Percentiles rank a stretch among this genome's conserved stretches.
Conservation (phyloP, 257 asterid species). For the Ligustrum vulgare region DNA sequence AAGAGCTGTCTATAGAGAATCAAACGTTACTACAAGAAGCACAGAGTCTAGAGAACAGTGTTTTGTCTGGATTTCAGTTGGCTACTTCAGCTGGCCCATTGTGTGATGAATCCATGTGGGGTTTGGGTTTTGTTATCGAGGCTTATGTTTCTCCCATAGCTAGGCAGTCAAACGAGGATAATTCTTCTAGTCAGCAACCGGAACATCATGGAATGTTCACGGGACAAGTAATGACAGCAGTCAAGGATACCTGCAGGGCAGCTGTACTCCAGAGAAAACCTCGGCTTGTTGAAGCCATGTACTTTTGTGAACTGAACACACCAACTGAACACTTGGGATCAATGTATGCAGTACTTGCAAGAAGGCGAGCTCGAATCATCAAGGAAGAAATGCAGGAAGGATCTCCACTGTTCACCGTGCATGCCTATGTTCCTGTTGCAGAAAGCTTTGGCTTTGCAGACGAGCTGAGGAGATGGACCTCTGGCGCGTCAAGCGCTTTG, state of each 20-base stretch:
- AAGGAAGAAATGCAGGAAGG: slow-evolving; percentile 99
- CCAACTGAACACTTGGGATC: slow-evolving; percentile 84
- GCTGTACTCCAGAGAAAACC: slow-evolving; percentile 77
- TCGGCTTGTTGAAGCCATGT: slow-evolving; percentile 77
- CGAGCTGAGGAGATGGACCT: slow-evolving; percentile 83
- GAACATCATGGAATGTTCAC: slow-evolving; percentile 75
- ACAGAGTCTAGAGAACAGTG: slow-evolving; percentile 76
- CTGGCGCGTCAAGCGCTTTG: slow-evolving; percentile 84
- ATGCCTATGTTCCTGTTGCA: slow-evolving; percentile 85
- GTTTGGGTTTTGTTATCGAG: slow-evolving; percentile 70
- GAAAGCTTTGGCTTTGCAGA: slow-evolving; percentile 95
- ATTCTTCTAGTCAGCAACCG: slow-evolving; percentile 43
- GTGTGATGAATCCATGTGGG: slow-evolving; percentile 99
- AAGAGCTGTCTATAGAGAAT: slow-evolving; percentile 35
- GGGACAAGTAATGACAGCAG: slow-evolving; percentile 86
- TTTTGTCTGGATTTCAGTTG: slow-evolving; percentile 86
- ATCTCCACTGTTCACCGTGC: slow-evolving; percentile 78
- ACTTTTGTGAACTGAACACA: slow-evolving; percentile 83
- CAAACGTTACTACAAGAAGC: slow-evolving; percentile 54
- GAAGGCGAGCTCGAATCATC: slow-evolving; percentile 77
- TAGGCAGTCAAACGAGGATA: slow-evolving; percentile 40
- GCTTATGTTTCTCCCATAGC: slow-evolving; percentile 50
- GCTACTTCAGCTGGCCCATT: slow-evolving; percentile 93
- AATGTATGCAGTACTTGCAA: slow-evolving; percentile 79
- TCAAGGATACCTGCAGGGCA: slow-evolving; percentile 88